Evolutionary conservation across 1,284 basidiomycete species (phyloP).

Genomic region (Vanrija humicola): DNA sequence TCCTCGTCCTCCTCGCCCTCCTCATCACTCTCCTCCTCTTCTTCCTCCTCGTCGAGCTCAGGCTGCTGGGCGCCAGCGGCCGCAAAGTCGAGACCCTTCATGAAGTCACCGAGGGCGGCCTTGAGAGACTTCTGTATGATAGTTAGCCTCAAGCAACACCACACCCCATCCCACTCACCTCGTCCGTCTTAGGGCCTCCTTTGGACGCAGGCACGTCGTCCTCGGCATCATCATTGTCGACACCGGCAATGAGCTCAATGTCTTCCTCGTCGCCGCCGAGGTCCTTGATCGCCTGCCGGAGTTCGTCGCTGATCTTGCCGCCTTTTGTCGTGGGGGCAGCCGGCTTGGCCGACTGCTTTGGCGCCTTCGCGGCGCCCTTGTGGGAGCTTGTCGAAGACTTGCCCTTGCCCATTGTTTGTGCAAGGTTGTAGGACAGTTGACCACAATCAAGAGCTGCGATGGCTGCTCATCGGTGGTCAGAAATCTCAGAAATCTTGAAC

Average conservation of each 20-base stretch:
- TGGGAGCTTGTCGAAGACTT: slow-evolving; percentile 1
- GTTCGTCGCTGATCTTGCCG: slow-evolving; percentile 25
- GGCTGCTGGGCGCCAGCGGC: slow-evolving; percentile 20
- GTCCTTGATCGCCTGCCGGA: slow-evolving; percentile 51
- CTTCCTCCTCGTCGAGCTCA: slow-evolving; percentile 22
- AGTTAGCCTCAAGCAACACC: background rate
- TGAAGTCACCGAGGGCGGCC: slow-evolving; percentile 59
- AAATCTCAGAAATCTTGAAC: background rate
- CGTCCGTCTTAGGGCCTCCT: slow-evolving; percentile 21
- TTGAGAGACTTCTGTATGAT: slow-evolving; percentile 50
- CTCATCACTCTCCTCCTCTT: slow-evolving; percentile 30
- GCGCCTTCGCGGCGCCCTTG: background rate
- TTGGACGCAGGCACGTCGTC: slow-evolving; percentile 20
- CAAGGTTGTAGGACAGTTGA: background rate
- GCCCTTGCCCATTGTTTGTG: slow-evolving; percentile 12
- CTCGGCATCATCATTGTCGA: slow-evolving; percentile 49
- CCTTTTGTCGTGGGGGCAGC: background rate
- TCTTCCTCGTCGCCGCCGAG: slow-evolving; percentile 57
- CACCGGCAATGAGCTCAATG: slow-evolving; percentile 52
- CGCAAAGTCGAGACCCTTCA: slow-evolving; percentile 57
- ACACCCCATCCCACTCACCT: slow-evolving; percentile 23
- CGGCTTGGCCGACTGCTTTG: background rate
- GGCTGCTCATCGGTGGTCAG: background rate
- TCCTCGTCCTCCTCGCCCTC: slow-evolving; percentile 36
- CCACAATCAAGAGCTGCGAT: no score